Base-by-base conservation (phyloP, 805 yeast genomes). In the Wickerhamiella hasegawae region DNA sequence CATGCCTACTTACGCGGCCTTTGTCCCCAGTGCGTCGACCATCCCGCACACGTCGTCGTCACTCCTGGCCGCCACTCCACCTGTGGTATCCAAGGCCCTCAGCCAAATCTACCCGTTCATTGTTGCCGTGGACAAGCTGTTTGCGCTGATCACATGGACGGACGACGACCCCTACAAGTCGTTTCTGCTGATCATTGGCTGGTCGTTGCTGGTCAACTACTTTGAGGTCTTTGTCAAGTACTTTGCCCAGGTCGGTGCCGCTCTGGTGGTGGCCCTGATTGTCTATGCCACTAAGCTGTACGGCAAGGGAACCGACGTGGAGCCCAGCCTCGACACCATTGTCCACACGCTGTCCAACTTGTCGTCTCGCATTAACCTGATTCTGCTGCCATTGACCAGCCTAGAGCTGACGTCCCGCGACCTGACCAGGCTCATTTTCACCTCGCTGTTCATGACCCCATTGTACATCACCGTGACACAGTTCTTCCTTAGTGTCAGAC, bases 61-160 rank as follows among this genome's bases (percentile, higher is more conserved):
- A 42, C 63, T 90, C 34, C 65, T 90, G 44, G 66, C 83, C 26
- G 72, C 83, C 18, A 90, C 98, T 0, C 97, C 97, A 2, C 90
- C 95, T 2, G 71, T 84, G 1, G 82, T 87, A 11, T 76, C 94
- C 21, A 79, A 81, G 46, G 81, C 90, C 3, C 64, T 87, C 34
- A 71, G 84, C 27, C 67, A 73, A 40, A 72, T 93, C 8, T 85
- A 87, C 53, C 97, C 97, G 2, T 82, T 82, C 51, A 62, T 87
- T 29, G 65, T 80, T 27, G 69, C 79, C 1, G 71, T 75, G 8
- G 83, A 85, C 53, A 72, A 74, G 44, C 42, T 70, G 2, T 62
- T 84, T 37, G 74, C 81, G 29, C 64, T 84, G 27, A 55, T 81
- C 25, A 85, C 97, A 0, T 87, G 98, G 98, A 80, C 96, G 2